Evolutionary conservation across 75 land plant genomes (phyloP), one percentile per base, ranked within the genome.

Genomic region (Gnetum montanum): DNA sequence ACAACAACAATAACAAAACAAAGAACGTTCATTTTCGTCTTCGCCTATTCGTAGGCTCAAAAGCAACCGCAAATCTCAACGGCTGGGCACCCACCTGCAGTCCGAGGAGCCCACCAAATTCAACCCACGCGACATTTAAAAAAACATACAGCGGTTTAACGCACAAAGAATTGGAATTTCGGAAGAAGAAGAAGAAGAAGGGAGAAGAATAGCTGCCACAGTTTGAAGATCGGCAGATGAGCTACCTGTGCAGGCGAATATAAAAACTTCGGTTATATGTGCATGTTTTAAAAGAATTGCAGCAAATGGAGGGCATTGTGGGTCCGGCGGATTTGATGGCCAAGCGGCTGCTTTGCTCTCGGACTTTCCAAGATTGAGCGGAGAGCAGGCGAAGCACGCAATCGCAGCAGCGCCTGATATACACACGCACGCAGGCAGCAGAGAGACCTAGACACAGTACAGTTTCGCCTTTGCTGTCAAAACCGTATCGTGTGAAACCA

Each of bases 401-500:
- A 28, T 41, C 16, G 43, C 43, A 41, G 43, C 16, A 41, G 13
- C 16, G 18, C 43, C 43, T 41, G 18, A 41, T n/a, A 18, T 41
- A 41, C 43, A 31, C 54, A 29, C 31, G 31, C 18, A 25, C 15
- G 31, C 54, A 50, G 34, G 54, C 54, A 50, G 31, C 16, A 31
- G 16, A 15, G 13, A 41, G 43, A 27, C 34, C 34, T 8, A 53
- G 34, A 20, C 34, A 53, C 37, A 34, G 36, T n/a, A n/a, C n/a
- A n/a, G n/a, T n/a, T 5, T 30, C 4, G 24, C 19, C 22, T 53
- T 19, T 15, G 15, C 55, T 18, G 31, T 53, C 55, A 20, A 19
- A n/a, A 16, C 35, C 36, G 36, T 53, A 53, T 53, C 55, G 55
- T 53, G 55, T 31, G 55, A 53, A 53, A 53, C 19, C 31, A 53